Base-by-base conservation (phyloP, 2,329 filamentous ascomycete species). In the Leptosphaerulina australis region DNA sequence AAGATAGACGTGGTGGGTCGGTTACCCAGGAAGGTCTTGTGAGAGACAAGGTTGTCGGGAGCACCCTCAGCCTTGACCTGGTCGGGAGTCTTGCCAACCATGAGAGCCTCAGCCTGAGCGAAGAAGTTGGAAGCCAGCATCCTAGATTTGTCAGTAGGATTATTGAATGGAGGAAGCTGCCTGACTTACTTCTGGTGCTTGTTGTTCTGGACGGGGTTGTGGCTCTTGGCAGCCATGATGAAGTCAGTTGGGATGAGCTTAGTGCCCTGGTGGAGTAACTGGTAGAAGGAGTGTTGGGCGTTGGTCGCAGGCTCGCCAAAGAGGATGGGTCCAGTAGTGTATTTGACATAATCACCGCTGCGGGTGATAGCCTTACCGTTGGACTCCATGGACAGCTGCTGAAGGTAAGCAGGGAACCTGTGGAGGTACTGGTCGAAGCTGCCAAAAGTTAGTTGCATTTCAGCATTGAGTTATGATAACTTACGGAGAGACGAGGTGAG, bases 241-340 rank as follows among this genome's bases (percentile, higher is more conserved):
- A 99, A 99, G 78, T 99, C 94, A 64, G 93, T 88, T 12, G 94
- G 94, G 72, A 99, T 97, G 69, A 99, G 87, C 85, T 97, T 97
- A 67, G 94, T 99, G 69, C 94, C 94, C 78, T 99, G 94, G 83
- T 99, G 94, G 52, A 99, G 86, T 37, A 99, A 88, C 83, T 99
- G 94, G 88, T 96, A 99, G 87, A 99, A 99, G 55, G 94, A 97
- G 84, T 99, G 94, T 81, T 99, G 94, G 34, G 94, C 94, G 74
- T 99, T 99, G 75, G 94, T 99, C 77, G 91, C 95, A 44, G 94
- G 94, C 82, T 99, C 94, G 71, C 94, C 94, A 73, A 99, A 99
- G 58, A 99, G 81, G 72, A 99, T 93, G 45, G 94, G 85, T 38
- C 94, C 93, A 28, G 94, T 99, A 50, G 92, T 97, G 81, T 99